A percentile compares a stretch with the other conserved stretches of the same genome.
Conservation (phyloP, 352 stramenopile genomes). For the Phytophthora meadii region DNA sequence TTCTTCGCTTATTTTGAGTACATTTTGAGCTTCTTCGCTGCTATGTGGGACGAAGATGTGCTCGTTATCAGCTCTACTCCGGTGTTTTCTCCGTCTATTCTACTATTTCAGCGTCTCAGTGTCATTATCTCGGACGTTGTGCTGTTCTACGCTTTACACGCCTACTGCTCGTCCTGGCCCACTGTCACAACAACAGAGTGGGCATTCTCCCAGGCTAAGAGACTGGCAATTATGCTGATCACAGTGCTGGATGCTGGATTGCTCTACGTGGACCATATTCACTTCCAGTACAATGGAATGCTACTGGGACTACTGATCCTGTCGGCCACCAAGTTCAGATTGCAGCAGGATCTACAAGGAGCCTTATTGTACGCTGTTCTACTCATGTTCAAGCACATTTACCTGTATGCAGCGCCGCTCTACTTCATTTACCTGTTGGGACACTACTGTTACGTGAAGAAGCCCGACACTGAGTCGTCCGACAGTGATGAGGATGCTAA, state of each 20-base stretch:
- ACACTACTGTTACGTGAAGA: slow-evolving; percentile 88
- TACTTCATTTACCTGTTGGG: slow-evolving; percentile 97
- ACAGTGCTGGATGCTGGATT: slow-evolving; percentile 94
- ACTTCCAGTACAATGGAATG: slow-evolving; percentile 99
- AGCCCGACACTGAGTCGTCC: slow-evolving; percentile 16
- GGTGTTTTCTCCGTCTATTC: slow-evolving; percentile 59
- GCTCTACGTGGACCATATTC: slow-evolving; percentile 98
- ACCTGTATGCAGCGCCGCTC: slow-evolving; percentile 94
- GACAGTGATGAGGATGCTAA: slow-evolving; percentile 27
- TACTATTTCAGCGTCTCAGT: slow-evolving; percentile 94
- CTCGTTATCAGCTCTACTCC: slow-evolving; percentile 66
- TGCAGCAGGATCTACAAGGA: slow-evolving; percentile 87
- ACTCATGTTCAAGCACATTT: slow-evolving; percentile 98
- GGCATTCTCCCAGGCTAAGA: slow-evolving; percentile 67
- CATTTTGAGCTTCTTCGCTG: slow-evolving; percentile 71
- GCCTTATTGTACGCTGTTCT: slow-evolving; percentile 92
- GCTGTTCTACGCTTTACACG: slow-evolving; percentile 85
- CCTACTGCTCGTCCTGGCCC: slow-evolving; percentile 85
- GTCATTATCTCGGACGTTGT: slow-evolving; percentile 92
- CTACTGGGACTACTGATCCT: slow-evolving; percentile 95
- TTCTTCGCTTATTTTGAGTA: slow-evolving; percentile 98
- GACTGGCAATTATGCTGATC: slow-evolving; percentile 81
- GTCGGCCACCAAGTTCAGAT: slow-evolving; percentile 84
- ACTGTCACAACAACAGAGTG: slow-evolving; percentile 76
- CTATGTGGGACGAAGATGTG: slow-evolving; percentile 66